These are phyloP conservation scores for Serendipita sp. DNA, from an alignment of 768 basidiomycete species.

Conservation along the genomic window DNA sequence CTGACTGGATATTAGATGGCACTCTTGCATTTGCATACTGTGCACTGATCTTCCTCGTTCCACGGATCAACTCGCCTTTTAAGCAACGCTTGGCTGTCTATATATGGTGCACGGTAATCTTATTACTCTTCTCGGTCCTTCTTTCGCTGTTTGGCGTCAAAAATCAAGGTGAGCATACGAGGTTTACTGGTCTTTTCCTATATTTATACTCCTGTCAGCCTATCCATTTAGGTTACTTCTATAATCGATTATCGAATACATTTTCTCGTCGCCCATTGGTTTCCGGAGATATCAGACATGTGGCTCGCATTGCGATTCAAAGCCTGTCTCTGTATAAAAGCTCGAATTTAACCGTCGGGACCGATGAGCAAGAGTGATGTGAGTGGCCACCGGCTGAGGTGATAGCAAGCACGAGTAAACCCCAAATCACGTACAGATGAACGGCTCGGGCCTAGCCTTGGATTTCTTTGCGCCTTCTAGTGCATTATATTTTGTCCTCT, in stretches of 20 bases:
- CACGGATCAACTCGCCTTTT: slow-evolving; percentile 49
- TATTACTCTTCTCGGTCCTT: slow-evolving; percentile 75
- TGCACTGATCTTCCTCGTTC: slow-evolving; percentile 49
- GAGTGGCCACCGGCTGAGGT: no score
- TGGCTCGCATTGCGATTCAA: no score
- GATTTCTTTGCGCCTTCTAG: no score
- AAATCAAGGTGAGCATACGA: slow-evolving; percentile 48
- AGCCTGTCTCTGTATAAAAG: no score
- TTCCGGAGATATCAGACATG: no score
- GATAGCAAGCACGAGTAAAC: no score
- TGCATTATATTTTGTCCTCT: no score
- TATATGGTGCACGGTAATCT: slow-evolving; percentile 66
- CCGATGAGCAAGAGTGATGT: no score
- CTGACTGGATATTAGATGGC: slow-evolving; percentile 41
- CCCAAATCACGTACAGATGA: no score
- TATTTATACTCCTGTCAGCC: slow-evolving; percentile 23
- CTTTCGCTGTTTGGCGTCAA: slow-evolving; percentile 80
- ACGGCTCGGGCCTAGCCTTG: no score
- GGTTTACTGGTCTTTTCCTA: background rate
- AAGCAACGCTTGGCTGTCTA: slow-evolving; percentile 79
- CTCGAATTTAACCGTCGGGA: no score
- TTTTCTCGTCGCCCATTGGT: background rate
- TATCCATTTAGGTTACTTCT: slow-evolving; percentile 71
- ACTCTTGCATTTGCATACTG: slow-evolving; percentile 65
- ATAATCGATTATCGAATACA: slow-evolving; percentile 19